Evolutionary conservation across 2,329 filamentous ascomycete species (phyloP), one percentile per base, ranked within the genome.

Genomic region (Diaporthe velutina): DNA sequence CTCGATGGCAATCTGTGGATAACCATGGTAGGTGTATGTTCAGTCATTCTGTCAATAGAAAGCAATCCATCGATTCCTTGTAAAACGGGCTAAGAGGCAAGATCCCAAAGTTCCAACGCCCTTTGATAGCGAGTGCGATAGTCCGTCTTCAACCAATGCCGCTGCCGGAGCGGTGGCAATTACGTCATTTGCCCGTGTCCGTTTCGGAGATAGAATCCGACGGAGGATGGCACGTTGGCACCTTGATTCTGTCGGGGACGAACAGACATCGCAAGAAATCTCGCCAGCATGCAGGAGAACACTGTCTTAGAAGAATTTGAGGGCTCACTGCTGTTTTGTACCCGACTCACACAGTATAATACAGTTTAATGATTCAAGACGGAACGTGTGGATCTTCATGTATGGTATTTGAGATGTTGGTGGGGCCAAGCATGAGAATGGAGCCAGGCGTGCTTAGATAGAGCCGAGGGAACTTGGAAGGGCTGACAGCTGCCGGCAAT

Each of bases 351-450:
- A 25, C 17, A 28, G 10, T 7, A 54, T 12, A 54, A 54, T 22
- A 61, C n/a, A 28, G 25, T 30, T 45, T 25, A n/a, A 64, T 28
- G 38, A 28, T 19, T n/a, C 12, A 30, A n/a, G 19, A 42, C 17
- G 15, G 7, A 28, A 9, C 25, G 19, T 35, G 61, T 66, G 61
- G 42, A n/a, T 35, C 61, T 50, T n/a, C 19, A 50, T 35, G 22
- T 66, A 66, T 7, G n/a, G n/a, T 52, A 38, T 67, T 52, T 67
- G 64, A 52, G 64, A 52, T 67, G 45, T 45, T 40, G 33, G 64
- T 67, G 64, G 64, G 64, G 64, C 61, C 61, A 30, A 28, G 22
- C 45, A 50, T 30, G 22, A 66, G 50, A 50, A 66, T 66, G 40
- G 61, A 50, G 61, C 28, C 28, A 50, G 22, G 30, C 19, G 30